phyloP scores from a whole-genome alignment of 1,284 basidiomycete species.

The Agaricales sp. region DNA sequence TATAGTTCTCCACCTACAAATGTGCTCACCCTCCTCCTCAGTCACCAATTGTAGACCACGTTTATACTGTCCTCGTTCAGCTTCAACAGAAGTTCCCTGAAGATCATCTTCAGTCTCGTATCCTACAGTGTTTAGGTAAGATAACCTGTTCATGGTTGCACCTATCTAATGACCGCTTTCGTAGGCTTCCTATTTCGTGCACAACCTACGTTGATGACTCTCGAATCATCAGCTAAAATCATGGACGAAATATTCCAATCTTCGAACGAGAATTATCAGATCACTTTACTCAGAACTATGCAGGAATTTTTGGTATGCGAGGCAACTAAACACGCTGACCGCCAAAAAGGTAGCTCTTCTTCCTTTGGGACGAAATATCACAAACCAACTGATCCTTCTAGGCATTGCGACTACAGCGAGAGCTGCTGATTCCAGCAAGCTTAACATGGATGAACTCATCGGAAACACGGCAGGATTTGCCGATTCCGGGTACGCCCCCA shows the following conservation, averaged over 20 bases:
- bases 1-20: neutral
- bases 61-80: constrained; percentile 64
- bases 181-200: constrained; percentile 86
- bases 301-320: constrained; percentile 85
- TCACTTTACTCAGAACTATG: constrained; percentile 76
- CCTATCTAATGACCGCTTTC: neutral
- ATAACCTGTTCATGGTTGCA: constrained; percentile 6
- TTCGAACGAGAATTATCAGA: constrained; percentile 58
- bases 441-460: constrained; percentile 87
- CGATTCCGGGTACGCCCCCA: constrained; percentile 71
- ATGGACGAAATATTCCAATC: constrained; percentile 84
- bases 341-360: constrained; percentile 47
- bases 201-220: constrained; percentile 82
- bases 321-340: constrained; percentile 59
- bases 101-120: constrained; percentile 44
- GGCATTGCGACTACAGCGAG: constrained; percentile 16
- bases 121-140: constrained; percentile 77
- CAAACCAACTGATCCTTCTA: neutral
- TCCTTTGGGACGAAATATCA: neutral
- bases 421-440: constrained; percentile 36
- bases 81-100: constrained; percentile 59
- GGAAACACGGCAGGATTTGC: constrained; percentile 92
- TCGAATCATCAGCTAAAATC: constrained; percentile 66
- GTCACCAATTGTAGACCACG: constrained; percentile 65
- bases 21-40: neutral